Percentiles rank a stretch among this genome's conserved stretches.
These are phyloP conservation scores for Paecilomyces dactylethromorphus DNA, from an alignment of 2,329 filamentous ascomycete genomes.

Conservation along the genomic window DNA sequence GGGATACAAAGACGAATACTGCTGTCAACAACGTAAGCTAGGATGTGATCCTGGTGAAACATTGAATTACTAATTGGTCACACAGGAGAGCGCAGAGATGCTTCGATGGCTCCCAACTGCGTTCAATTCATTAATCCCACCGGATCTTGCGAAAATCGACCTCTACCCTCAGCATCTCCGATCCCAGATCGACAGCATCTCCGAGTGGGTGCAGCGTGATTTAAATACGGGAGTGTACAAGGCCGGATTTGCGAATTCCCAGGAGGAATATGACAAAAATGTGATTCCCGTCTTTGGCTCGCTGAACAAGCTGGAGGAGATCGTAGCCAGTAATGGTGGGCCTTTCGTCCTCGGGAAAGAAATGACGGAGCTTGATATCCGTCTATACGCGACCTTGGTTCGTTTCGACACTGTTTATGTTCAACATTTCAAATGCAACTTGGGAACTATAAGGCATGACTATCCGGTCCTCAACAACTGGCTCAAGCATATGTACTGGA, in stretches of 20 bases:
- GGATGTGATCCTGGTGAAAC: not conserved
- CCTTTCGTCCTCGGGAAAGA: conserved; percentile 51
- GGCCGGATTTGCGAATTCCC: conserved; percentile 52
- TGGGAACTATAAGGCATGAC: conserved; percentile 53
- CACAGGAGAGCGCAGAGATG: conserved; percentile 50
- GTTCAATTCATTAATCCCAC: conserved; percentile 46
- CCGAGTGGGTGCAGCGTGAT: conserved; percentile 49
- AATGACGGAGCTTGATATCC: conserved; percentile 55
- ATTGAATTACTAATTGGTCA: not conserved
- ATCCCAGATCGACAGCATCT: conserved; percentile 46
- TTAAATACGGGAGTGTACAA: conserved; percentile 58
- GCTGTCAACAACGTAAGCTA: conserved; percentile 50
- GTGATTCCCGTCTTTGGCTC: conserved; percentile 52
- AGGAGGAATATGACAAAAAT: conserved; percentile 50
- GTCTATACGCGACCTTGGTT: conserved; percentile 52
- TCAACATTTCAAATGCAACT: conserved; percentile 62
- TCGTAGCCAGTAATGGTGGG: conserved; percentile 41
- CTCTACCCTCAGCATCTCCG: conserved; percentile 49
- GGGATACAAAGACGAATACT: conserved; percentile 52
- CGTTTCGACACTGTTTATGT: conserved; percentile 57
- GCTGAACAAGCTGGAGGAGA: conserved; percentile 52
- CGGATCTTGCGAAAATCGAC: conserved; percentile 36
- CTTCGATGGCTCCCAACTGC: conserved; percentile 52
- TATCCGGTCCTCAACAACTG: conserved; percentile 58
- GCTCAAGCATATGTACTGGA: conserved; percentile 55